Conservation (phyloP, 805 yeast species). For the Kodamaea sagamina region DNA sequence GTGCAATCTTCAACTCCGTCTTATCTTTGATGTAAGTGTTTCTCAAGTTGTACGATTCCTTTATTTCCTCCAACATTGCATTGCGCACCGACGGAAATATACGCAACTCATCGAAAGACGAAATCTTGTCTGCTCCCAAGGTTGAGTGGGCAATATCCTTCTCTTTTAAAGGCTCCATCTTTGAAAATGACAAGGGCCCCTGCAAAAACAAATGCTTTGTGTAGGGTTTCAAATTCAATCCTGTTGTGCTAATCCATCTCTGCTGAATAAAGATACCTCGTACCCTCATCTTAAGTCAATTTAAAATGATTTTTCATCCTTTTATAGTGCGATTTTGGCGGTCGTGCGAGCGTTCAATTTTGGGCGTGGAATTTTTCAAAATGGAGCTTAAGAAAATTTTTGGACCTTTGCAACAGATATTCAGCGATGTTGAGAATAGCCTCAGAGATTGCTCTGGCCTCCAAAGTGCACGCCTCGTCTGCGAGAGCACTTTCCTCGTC, state of each 20-base stretch:
- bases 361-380: background rate
- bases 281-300: background rate
- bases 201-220: slow-evolving; percentile 3
- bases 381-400: slow-evolving; percentile 5
- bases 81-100: slow-evolving; percentile 67
- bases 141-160: slow-evolving; percentile 19
- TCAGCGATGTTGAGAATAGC: slow-evolving; percentile 15
- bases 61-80: slow-evolving; percentile 57
- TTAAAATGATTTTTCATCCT: background rate
- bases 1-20: slow-evolving; percentile 41
- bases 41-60: slow-evolving; percentile 33
- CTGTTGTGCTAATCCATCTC: background rate
- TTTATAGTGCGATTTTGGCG: background rate
- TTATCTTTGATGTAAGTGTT: slow-evolving; percentile 34
- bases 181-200: slow-evolving; percentile 11
- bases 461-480: slow-evolving; percentile 3
- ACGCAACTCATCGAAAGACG: slow-evolving; percentile 64
- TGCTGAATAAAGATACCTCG: background rate
- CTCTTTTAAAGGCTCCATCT: slow-evolving; percentile 10
- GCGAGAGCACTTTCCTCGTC: slow-evolving; percentile 12
- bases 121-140: slow-evolving; percentile 46
- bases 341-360: slow-evolving; percentile 3
- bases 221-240: background rate
- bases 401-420: slow-evolving; percentile 1
- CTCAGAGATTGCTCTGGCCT: slow-evolving; percentile 7